These are phyloP conservation scores for Cytospora piceae DNA, from an alignment of 2,329 filamentous ascomycete species.

Conservation along the genomic window DNA sequence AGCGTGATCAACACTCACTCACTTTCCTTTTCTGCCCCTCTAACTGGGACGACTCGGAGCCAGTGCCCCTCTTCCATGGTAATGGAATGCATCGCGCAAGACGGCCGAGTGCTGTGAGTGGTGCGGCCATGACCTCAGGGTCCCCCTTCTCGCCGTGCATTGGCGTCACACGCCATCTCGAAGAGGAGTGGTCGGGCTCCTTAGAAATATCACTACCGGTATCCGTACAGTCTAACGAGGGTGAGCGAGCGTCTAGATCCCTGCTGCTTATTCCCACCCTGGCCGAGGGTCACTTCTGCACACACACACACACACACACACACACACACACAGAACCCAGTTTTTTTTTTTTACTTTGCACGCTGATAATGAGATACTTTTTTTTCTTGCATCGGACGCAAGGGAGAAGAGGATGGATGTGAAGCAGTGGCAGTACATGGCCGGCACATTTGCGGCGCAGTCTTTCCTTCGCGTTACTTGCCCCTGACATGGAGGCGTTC, in stretches of 20 bases:
- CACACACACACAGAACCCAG: neutral
- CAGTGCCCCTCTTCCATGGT: neutral
- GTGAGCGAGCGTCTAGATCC: neutral
- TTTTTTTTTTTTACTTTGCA: neutral
- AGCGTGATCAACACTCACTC: neutral
- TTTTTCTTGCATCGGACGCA: neutral
- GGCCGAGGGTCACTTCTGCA: neutral
- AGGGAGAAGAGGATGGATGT: neutral
- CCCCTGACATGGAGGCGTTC: neutral
- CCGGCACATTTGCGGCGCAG: neutral
- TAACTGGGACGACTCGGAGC: too few relatives aligned
- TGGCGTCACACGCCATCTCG: constrained; percentile 5
- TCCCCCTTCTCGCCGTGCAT: constrained; percentile 1
- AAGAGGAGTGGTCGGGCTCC: neutral
- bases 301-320: neutral
- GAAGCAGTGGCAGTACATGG: neutral
- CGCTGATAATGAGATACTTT: neutral
- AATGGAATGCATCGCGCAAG: neutral
- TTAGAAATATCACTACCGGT: neutral
- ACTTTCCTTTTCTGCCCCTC: neutral
- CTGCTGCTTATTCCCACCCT: neutral
- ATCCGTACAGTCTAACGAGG: constrained; percentile 2
- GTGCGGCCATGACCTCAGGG: constrained; percentile 4
- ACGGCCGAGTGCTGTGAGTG: constrained; percentile 1
- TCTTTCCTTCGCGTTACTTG: neutral